phyloP scores from a whole-genome alignment of 257 asterid species.

The Plantago elongata region DNA sequence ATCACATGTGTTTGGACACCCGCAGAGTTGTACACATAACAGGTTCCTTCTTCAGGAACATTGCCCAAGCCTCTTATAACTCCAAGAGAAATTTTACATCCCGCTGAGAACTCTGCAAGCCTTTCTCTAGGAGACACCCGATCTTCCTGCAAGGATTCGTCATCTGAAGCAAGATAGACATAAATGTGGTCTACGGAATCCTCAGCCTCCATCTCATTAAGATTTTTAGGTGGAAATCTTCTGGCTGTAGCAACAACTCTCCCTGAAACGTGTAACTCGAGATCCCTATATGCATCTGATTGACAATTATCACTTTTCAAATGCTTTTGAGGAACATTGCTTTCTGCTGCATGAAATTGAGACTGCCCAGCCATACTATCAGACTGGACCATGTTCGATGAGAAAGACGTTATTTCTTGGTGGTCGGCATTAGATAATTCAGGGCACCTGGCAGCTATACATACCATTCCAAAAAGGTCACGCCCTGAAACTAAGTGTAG shows the following conservation, averaged over 20 bases:
- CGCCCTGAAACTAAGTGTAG: constrained; percentile 91
- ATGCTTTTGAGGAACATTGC: constrained; percentile 28
- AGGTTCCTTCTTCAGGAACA: constrained; percentile 79
- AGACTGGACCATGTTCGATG: constrained; percentile 24
- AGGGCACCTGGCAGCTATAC: constrained; percentile 45
- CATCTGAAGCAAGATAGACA: constrained; percentile 49
- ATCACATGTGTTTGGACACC: constrained; percentile 78
- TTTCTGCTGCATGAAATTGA: constrained; percentile 27
- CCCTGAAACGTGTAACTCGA: constrained; percentile 72
- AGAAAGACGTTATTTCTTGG: constrained; percentile 38
- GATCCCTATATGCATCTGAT: constrained; percentile 60
- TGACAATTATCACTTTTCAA: constrained; percentile 23
- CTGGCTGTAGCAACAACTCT: constrained; percentile 74
- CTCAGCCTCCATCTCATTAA: constrained; percentile 28
- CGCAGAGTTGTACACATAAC: constrained; percentile 49
- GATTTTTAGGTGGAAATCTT: constrained; percentile 54
- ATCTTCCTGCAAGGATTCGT: constrained; percentile 21
- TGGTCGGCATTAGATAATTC: constrained; percentile 39
- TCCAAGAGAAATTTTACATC: constrained; percentile 56
- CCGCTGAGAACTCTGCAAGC: constrained; percentile 28
- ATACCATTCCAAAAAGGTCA: constrained; percentile 86
- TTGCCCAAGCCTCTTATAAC: constrained; percentile 77
- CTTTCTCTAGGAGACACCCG: constrained; percentile 23
- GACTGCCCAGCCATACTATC: constrained; percentile 18
- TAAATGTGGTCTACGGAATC: constrained; percentile 56